Conservation (phyloP, 768 basidiomycete species). For the Kockovaella imperatae region DNA sequence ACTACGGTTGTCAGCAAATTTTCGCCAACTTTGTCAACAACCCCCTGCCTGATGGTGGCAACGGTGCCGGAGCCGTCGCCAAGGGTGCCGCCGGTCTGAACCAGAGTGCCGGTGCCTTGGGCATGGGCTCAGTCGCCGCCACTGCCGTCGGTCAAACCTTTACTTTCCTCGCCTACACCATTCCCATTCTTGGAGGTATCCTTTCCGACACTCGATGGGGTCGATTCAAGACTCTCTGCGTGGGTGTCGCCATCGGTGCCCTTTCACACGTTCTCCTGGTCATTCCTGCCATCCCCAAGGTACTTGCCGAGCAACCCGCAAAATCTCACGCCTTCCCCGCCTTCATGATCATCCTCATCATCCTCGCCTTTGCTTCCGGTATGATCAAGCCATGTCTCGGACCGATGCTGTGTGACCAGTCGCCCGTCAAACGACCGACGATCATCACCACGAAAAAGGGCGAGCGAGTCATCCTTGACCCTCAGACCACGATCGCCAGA, state of each 20-base stretch:
- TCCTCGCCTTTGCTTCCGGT: constrained; percentile 40
- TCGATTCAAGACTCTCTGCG: constrained; percentile 40
- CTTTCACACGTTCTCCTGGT: constrained; percentile 41
- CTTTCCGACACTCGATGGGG: constrained; percentile 41
- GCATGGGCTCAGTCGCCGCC: constrained; percentile 28
- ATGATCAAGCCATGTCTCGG: constrained; percentile 43
- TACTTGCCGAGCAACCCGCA: constrained; percentile 21
- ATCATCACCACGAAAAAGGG: constrained; percentile 28
- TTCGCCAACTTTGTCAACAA: constrained; percentile 39
- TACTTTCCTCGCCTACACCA: constrained; percentile 34
- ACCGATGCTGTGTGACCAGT: constrained; percentile 43
- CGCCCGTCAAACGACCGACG: constrained; percentile 29
- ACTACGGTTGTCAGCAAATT: constrained; percentile 30
- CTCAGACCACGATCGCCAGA: constrained; percentile 30
- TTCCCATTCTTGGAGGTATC: constrained; percentile 38
- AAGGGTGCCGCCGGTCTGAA: constrained; percentile 20
- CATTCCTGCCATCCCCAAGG: constrained; percentile 36
- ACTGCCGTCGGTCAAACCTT: constrained; percentile 29
- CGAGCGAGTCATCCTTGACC: constrained; percentile 41
- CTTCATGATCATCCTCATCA: constrained; percentile 37
- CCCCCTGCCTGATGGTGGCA: constrained; percentile 37
- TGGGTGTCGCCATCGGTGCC: constrained; percentile 32
- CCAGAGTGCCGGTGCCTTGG: constrained; percentile 38
- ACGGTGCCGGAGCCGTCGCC: constrained; percentile 33
- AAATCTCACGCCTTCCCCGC: constrained; percentile 16